These are phyloP conservation scores for Kingdonia uniflora DNA, from an alignment of 164 flowering plant species.

Conservation along the genomic window DNA sequence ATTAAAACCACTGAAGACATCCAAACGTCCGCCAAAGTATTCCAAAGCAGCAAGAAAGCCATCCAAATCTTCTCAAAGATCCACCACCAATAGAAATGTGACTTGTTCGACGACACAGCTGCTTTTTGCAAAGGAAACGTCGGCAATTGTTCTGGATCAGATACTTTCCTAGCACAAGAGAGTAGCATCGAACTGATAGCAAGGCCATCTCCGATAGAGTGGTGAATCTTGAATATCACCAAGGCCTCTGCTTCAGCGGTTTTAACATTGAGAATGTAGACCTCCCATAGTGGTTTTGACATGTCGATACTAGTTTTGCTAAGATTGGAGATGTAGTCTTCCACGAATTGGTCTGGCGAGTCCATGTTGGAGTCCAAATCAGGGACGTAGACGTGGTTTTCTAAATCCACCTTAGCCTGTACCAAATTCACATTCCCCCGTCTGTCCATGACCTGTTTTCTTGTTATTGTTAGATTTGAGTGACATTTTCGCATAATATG, in stretches of 20 bases:
- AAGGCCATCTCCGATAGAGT: neutral
- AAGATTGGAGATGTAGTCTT: neutral
- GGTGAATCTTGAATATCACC: neutral
- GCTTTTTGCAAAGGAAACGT: neutral
- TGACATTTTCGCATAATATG: no score
- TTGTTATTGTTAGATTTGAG: no score
- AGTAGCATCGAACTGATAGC: neutral
- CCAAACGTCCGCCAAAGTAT: slow-evolving; percentile 1
- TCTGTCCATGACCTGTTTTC: no score
- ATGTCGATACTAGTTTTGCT: neutral
- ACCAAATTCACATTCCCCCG: neutral
- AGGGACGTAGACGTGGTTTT: neutral
- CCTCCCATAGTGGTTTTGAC: neutral
- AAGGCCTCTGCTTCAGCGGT: neutral
- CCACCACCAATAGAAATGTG: neutral
- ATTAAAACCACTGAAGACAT: neutral
- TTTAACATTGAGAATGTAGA: neutral
- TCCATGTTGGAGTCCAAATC: neutral
- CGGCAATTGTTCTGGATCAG: neutral
- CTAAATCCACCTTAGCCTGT: neutral
- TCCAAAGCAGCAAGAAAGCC: neutral
- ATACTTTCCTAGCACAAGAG: neutral
- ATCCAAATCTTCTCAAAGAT: neutral
- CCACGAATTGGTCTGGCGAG: neutral
- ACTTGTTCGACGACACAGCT: neutral